A percentile compares a stretch with the other conserved stretches of the same genome.
phyloP scores from a whole-genome alignment of 2,329 filamentous ascomycete genomes.

The Ophiosphaerella korrae region DNA sequence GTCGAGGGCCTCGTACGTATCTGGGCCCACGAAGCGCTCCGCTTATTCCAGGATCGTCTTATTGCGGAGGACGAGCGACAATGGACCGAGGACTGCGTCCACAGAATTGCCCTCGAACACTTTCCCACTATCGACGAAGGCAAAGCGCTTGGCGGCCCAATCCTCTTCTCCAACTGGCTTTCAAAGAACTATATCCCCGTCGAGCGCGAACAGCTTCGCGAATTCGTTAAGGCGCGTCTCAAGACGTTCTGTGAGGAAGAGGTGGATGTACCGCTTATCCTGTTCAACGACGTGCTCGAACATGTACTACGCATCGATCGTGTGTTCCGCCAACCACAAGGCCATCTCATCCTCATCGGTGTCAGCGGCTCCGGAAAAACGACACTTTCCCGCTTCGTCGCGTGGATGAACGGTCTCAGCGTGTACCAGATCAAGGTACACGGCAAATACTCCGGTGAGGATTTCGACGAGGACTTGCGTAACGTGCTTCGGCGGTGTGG shows the following conservation, averaged over 20 bases:
- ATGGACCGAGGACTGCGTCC: conserved; percentile 91
- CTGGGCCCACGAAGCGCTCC: conserved; percentile 96
- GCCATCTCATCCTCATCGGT: conserved; percentile 96
- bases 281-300: conserved; percentile 99
- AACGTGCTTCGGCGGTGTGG: conserved; percentile 92
- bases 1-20: conserved; percentile 93
- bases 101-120: conserved; percentile 82
- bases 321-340: conserved; percentile 97
- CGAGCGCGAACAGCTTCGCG: conserved; percentile 89
- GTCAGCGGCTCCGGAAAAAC: conserved; percentile 99
- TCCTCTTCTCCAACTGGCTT: conserved; percentile 98
- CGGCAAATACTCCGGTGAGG: conserved; percentile 95
- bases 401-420: conserved; percentile 99
- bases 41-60: conserved; percentile 95
- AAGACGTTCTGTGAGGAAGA: conserved; percentile 99
- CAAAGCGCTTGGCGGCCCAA: conserved; percentile 86
- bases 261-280: conserved; percentile 94
- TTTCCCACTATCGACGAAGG: conserved; percentile 96
- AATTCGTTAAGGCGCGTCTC: conserved; percentile 95
- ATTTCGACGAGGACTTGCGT: conserved; percentile 97
- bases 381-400: conserved; percentile 94
- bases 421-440: conserved; percentile 99
- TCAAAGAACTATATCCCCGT: conserved; percentile 99
- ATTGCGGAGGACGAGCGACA: conserved; percentile 91
- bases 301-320: conserved; percentile 98